A percentile compares a stretch with the other conserved stretches of the same genome.
Evolutionary conservation across 1,284 basidiomycete species (phyloP).

Genomic region (Ustilago hordei): DNA sequence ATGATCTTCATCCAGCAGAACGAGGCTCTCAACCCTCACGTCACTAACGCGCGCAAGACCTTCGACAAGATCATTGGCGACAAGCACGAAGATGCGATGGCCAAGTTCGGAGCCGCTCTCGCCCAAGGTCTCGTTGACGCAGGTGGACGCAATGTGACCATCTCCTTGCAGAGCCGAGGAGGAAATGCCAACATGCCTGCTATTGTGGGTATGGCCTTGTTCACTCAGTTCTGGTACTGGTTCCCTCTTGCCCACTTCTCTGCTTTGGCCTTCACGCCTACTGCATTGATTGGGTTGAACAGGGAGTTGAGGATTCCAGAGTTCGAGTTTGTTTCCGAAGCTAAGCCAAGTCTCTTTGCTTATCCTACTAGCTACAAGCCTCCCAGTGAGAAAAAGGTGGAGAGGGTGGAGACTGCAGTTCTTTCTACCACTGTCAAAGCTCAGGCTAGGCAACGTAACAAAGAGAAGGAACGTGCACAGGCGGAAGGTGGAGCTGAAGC

Average conservation of each 20-base stretch:
- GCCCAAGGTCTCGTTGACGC: slow-evolving; percentile 68
- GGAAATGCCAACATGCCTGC: slow-evolving; percentile 68
- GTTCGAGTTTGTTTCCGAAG: slow-evolving; percentile 64
- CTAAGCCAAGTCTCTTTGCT: slow-evolving; percentile 66
- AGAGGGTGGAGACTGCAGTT: slow-evolving; percentile 69
- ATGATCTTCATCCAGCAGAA: slow-evolving; percentile 69
- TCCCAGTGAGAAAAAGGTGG: slow-evolving; percentile 66
- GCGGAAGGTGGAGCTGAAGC: slow-evolving; percentile 52
- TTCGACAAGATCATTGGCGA: slow-evolving; percentile 67
- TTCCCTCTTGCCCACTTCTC: slow-evolving; percentile 69
- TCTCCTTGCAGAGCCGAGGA: slow-evolving; percentile 63
- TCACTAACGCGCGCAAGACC: slow-evolving; percentile 60
- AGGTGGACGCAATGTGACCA: slow-evolving; percentile 69
- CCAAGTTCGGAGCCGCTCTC: slow-evolving; percentile 68
- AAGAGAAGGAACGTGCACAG: slow-evolving; percentile 61
- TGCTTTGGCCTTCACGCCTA: slow-evolving; percentile 67
- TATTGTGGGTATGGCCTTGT: slow-evolving; percentile 69
- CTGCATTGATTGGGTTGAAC: slow-evolving; percentile 66
- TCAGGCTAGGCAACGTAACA: slow-evolving; percentile 65
- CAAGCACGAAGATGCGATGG: slow-evolving; percentile 70
- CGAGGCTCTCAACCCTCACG: slow-evolving; percentile 67
- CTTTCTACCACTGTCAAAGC: slow-evolving; percentile 67
- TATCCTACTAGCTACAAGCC: slow-evolving; percentile 65
- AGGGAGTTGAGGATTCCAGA: slow-evolving; percentile 63
- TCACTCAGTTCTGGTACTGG: slow-evolving; percentile 70